phyloP scores from a whole-genome alignment of 208 protist genomes.

The Blechomonas ayalai region DNA sequence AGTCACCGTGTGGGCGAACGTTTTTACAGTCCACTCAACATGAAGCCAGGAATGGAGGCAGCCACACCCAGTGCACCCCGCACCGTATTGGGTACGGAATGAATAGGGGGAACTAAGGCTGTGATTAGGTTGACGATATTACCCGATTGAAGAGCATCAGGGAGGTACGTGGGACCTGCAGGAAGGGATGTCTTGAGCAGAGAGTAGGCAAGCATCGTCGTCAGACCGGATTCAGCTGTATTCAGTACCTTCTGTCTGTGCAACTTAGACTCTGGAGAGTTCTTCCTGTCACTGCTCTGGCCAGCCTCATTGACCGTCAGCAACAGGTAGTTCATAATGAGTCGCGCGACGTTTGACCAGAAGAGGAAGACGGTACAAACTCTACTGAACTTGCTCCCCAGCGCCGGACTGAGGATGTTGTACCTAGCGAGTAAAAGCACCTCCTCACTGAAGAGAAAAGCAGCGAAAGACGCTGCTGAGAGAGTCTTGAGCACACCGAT shows the following conservation, averaged over 20 bases:
- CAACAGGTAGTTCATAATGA: constrained; percentile 53
- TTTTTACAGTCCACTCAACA: constrained; percentile 47
- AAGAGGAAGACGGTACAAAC: constrained; percentile 78
- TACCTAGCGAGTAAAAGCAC: constrained; percentile 48
- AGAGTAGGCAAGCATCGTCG: constrained; percentile 69
- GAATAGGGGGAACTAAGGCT: constrained; percentile 40
- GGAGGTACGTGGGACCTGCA: constrained; percentile 27
- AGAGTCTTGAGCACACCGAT: constrained; percentile 46
- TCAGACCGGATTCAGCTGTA: constrained; percentile 46
- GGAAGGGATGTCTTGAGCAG: constrained; percentile 53
- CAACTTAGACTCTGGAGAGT: constrained; percentile 38
- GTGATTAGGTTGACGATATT: constrained; percentile 44
- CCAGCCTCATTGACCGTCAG: constrained; percentile 35
- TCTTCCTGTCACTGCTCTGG: constrained; percentile 23
- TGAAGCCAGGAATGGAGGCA: constrained; percentile 51
- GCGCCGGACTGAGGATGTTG: constrained; percentile 20
- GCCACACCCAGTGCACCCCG: constrained; percentile 72
- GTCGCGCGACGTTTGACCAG: constrained; percentile 73
- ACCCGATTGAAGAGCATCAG: constrained; percentile 32
- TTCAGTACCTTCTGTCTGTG: constrained; percentile 50
- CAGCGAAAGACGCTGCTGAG: constrained; percentile 54
- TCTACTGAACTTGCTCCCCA: constrained; percentile 43
- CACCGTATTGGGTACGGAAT: constrained; percentile 28
- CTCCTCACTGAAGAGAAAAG: constrained; percentile 76
- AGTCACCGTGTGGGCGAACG: no score